These are phyloP conservation scores for Calocybe cyanea DNA, from an alignment of 768 basidiomycete species.

Conservation along the genomic window DNA sequence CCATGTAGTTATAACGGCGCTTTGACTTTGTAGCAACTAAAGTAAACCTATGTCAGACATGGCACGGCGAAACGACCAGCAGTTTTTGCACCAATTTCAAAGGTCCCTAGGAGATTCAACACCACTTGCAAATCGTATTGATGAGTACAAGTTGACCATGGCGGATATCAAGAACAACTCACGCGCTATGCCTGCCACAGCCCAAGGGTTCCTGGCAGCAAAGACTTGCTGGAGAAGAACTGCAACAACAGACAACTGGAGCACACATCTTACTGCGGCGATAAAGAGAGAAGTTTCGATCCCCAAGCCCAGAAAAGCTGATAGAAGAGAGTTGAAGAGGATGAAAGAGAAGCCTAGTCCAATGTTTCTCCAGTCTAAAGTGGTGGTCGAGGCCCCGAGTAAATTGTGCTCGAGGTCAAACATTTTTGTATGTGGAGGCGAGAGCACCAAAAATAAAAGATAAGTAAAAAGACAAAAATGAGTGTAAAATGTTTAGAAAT, in stretches of 20 bases:
- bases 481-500: too few species aligned
- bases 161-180: slow-evolving; percentile 27
- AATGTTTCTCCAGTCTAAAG: slow-evolving; percentile 71
- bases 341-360: slow-evolving; percentile 73
- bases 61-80: background rate
- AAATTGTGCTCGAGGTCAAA: too few species aligned
- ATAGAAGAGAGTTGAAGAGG: slow-evolving; percentile 64
- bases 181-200: slow-evolving; percentile 72
- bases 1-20: slow-evolving; percentile 72
- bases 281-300: slow-evolving; percentile 65
- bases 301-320: slow-evolving; percentile 60
- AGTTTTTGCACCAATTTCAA: slow-evolving; percentile 58
- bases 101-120: slow-evolving; percentile 72
- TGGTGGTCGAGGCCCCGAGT: too few species aligned
- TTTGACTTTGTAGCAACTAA: slow-evolving; percentile 77
- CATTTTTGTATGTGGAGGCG: too few species aligned
- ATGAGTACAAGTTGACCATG: background rate
- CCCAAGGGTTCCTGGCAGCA: slow-evolving; percentile 69
- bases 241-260: slow-evolving; percentile 76
- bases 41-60: background rate
- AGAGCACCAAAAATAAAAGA: too few species aligned
- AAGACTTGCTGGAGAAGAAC: slow-evolving; percentile 71
- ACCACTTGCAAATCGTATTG: slow-evolving; percentile 43
- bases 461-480: too few species aligned
- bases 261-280: slow-evolving; percentile 68